These are phyloP conservation scores for Penicillium manginii DNA, from an alignment of 495 filamentous ascomycete genomes.

Conservation along the genomic window DNA sequence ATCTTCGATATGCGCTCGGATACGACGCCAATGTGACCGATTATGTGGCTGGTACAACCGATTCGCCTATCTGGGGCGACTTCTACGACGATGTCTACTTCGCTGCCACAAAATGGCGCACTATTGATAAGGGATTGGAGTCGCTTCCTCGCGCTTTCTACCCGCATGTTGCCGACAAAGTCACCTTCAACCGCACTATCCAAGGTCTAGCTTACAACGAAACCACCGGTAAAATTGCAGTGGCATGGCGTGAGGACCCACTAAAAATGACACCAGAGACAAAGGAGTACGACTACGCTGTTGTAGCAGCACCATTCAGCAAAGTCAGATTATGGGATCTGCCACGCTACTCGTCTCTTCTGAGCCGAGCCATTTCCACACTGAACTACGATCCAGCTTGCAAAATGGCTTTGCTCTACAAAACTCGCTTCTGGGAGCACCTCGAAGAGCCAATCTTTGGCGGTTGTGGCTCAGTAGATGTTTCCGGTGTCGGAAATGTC, in stretches of 20 bases:
- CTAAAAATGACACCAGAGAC: conserved; percentile 46
- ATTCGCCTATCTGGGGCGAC: conserved; percentile 35
- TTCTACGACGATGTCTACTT: conserved; percentile 61
- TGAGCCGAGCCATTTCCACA: conserved; percentile 62
- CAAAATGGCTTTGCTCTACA: conserved; percentile 67
- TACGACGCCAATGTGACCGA: conserved; percentile 60
- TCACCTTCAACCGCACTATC: conserved; percentile 57
- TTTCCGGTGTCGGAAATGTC: conserved; percentile 59
- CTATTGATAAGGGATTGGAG: conserved; percentile 67
- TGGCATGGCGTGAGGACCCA: conserved; percentile 51
- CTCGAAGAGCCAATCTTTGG: conserved; percentile 63
- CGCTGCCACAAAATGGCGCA: conserved; percentile 59
- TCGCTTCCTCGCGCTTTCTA: conserved; percentile 64
- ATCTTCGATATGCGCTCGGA: conserved; percentile 60
- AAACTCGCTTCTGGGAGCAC: conserved; percentile 71
- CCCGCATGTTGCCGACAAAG: conserved; percentile 58
- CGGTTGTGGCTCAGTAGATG: conserved; percentile 60
- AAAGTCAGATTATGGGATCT: conserved; percentile 58
- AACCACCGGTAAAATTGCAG: conserved; percentile 44
- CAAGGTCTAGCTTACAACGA: conserved; percentile 47
- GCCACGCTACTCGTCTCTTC: conserved; percentile 51
- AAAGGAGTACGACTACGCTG: conserved; percentile 64
- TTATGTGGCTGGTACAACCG: conserved; percentile 35
- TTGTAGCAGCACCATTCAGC: conserved; percentile 65
- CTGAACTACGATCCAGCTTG: conserved; percentile 62